Base-by-base conservation (phyloP, 768 basidiomycete genomes). In the Termitomyces sp. region DNA sequence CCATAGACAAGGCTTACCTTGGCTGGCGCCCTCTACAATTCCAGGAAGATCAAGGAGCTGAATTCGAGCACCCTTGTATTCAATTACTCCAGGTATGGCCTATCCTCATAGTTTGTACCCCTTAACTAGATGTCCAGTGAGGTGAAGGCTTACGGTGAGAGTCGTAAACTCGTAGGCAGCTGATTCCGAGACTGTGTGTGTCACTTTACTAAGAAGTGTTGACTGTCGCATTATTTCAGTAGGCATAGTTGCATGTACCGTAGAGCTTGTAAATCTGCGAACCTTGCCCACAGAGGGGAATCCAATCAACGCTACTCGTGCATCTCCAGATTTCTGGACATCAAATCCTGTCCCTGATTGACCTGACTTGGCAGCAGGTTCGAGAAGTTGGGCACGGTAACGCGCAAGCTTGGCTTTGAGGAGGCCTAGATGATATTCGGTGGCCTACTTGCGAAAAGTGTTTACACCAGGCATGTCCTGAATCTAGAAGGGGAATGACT, bases 141-240 rank as follows among this genome's bases (percentile, higher is more conserved):
- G n/a, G 1, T 42, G 33, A 46, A 45, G 35, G 70, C 82, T 65
- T 67, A 90, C 91, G 11, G 91, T 92, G 36, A 96, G 82, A 4
- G 93, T 96, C 3, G 95, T 97, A 75, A 97, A 98, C 72, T 98
- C 96, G 70, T 97, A 98, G 12, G 94, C 92, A 15, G 96, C 97
- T 0, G 91, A 78, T 68, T 90, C 90, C 4, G 92, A 94, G 48
- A 84, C 86, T 0, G 97, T 99, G 66, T 95, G 89, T 0, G 97
- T 99, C 61, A 89, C 85, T 78, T 96, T 98, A 71, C 85, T 89
- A 32, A 98, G 80, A 38, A 98, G 81, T 1, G 97, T 98, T 9
- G 94, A 96, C 87, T 98, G 66, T 49, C 18, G 22, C 28, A 42
- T 33, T 16, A 40, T 32, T 40, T 52, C 16, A 33, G 38, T 52